These are phyloP conservation scores for Ophiostoma sp. DNA, from an alignment of 2,329 filamentous ascomycete genomes.

Conservation along the genomic window DNA sequence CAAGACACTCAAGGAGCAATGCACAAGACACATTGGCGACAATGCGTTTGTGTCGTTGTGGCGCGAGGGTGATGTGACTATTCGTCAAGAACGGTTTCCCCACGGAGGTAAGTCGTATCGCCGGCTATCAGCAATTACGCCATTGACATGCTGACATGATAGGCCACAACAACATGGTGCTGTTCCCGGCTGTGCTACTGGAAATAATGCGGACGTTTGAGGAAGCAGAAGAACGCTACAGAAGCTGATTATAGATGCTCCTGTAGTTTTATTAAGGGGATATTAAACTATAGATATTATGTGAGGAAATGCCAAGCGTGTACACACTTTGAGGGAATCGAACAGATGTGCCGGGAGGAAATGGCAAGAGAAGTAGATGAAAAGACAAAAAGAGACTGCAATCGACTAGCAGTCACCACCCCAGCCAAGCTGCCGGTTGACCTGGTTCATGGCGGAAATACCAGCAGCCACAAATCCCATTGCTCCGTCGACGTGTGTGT, in stretches of 20 bases:
- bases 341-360: background rate
- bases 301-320: background rate
- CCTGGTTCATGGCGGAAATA: conserved; percentile 46
- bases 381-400: background rate
- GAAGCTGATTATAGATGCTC: background rate
- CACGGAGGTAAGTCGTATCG: conserved; percentile 46
- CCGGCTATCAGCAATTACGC: too few relatives aligned
- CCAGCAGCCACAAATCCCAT: conserved; percentile 45
- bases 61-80: conserved; percentile 42
- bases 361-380: background rate
- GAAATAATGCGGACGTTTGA: conserved; percentile 64
- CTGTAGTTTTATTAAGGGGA: background rate
- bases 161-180: conserved; percentile 68
- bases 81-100: conserved; percentile 51
- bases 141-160: background rate
- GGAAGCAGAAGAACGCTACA: conserved; percentile 17
- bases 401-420: conserved; percentile 34
- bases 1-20: conserved; percentile 39
- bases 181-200: conserved; percentile 57
- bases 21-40: conserved; percentile 41
- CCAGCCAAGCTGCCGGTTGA: conserved; percentile 53
- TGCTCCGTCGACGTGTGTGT: conserved; percentile 38
- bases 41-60: conserved; percentile 47
- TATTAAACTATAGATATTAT: background rate
- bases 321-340: background rate